Conservation (phyloP, 2,329 filamentous ascomycete genomes). For the Akanthomyces uredinophilus region DNA sequence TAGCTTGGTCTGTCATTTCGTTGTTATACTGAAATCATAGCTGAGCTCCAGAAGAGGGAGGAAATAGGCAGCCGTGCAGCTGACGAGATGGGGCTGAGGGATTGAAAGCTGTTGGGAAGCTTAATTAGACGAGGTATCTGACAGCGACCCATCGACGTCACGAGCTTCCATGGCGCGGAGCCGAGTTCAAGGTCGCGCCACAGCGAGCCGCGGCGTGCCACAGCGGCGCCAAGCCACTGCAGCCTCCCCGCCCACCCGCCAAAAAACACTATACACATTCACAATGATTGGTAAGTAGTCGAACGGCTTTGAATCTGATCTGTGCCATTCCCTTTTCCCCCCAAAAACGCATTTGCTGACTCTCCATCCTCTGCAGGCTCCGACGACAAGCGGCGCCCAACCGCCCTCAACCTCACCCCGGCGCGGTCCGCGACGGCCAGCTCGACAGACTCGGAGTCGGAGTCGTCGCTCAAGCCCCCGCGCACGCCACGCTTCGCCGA, state of each 20-base stretch:
- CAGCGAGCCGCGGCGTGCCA: not conserved
- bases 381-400: constrained; percentile 53
- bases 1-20: constrained; percentile 17
- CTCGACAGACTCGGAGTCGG: constrained; percentile 48
- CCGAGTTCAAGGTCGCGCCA: constrained; percentile 5
- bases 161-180: constrained; percentile 15
- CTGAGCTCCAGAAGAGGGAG: not conserved
- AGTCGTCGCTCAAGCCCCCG: constrained; percentile 59
- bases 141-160: constrained; percentile 22
- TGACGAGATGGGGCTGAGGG: not conserved
- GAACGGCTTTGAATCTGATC: constrained; percentile 16
- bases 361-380: constrained; percentile 20
- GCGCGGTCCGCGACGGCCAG: constrained; percentile 44
- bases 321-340: too few species aligned
- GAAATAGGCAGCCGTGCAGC: not conserved
- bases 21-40: constrained; percentile 1
- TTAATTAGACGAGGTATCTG: not conserved
- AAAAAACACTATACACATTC: constrained; percentile 1
- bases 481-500: constrained; percentile 76
- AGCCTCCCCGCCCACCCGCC: not conserved
- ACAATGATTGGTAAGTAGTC: constrained; percentile 7
- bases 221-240: not conserved
- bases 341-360: not conserved
- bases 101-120: not conserved
- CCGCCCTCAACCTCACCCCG: constrained; percentile 49